Evolutionary conservation across 2,329 filamentous ascomycete genomes (phyloP).

Genomic region (Decorospora gaudefroyi): DNA sequence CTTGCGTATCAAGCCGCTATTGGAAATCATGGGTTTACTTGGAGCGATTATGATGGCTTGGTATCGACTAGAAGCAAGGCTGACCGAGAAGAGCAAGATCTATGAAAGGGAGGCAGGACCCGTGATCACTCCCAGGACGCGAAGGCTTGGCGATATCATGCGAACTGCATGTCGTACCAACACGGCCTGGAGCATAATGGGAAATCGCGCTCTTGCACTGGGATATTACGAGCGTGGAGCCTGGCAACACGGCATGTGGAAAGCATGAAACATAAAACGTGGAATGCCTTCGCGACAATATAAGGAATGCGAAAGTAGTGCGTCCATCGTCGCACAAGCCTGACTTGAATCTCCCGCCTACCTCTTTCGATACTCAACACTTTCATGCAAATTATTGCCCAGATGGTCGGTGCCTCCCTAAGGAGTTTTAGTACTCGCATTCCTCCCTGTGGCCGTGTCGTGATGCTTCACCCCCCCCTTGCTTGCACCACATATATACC

Average conservation of each 20-base stretch:
- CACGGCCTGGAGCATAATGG: too few species aligned
- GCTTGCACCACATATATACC: constrained; percentile 19
- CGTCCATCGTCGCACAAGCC: constrained; percentile 13
- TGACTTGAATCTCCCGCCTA: constrained; percentile 6
- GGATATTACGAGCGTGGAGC: neutral
- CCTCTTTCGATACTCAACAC: constrained; percentile 16
- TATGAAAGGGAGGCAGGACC: constrained; percentile 13
- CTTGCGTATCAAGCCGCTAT: constrained; percentile 40
- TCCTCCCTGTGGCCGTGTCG: constrained; percentile 18
- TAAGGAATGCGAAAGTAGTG: constrained; percentile 16
- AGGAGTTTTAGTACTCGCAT: constrained; percentile 10
- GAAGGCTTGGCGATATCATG: neutral
- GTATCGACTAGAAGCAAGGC: constrained; percentile 43
- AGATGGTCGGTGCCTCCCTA: constrained; percentile 8
- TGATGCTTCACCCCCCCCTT: constrained; percentile 15
- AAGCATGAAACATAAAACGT: constrained; percentile 18
- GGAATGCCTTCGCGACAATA: constrained; percentile 12
- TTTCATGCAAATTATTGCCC: constrained; percentile 17
- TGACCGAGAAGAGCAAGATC: constrained; percentile 26
- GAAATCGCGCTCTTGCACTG: neutral
- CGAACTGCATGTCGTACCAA: neutral
- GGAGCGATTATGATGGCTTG: constrained; percentile 51
- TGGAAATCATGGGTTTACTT: constrained; percentile 45
- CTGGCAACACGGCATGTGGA: constrained; percentile 13
- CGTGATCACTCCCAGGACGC: constrained; percentile 2